These are phyloP conservation scores for Fusarium pininemorale DNA, from an alignment of 2,329 filamentous ascomycete genomes.

Conservation along the genomic window DNA sequence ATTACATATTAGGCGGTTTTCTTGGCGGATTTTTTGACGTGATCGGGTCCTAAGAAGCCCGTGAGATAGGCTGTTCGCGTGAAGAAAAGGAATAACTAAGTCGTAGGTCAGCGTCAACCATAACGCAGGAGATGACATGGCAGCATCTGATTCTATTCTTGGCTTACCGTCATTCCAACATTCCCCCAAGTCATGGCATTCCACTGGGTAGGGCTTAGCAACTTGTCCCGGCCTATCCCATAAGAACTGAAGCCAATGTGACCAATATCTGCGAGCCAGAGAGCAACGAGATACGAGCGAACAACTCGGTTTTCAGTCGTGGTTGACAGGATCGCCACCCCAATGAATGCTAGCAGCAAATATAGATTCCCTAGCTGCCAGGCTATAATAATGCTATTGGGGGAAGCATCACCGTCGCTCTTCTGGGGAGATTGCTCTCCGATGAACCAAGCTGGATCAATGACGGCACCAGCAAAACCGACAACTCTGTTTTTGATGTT, in stretches of 20 bases:
- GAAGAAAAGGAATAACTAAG: constrained; percentile 62
- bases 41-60: constrained; percentile 66
- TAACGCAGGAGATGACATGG: not conserved
- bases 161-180: constrained; percentile 69
- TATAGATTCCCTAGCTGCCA: constrained; percentile 77
- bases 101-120: not conserved
- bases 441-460: constrained; percentile 70
- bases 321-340: constrained; percentile 69
- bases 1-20: constrained; percentile 37
- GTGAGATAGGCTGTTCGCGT: constrained; percentile 66
- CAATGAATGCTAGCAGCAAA: constrained; percentile 70
- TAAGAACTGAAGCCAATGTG: constrained; percentile 70
- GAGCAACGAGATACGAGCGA: constrained; percentile 71
- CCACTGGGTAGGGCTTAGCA: constrained; percentile 66
- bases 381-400: constrained; percentile 65
- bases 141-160: not conserved
- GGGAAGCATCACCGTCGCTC: constrained; percentile 49
- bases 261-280: constrained; percentile 73
- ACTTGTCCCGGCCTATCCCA: constrained; percentile 64
- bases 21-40: constrained; percentile 30
- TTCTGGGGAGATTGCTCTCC: constrained; percentile 64
- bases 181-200: constrained; percentile 80
- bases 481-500: constrained; percentile 57
- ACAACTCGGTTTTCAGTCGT: constrained; percentile 73
- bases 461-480: constrained; percentile 65